Evolutionary conservation across 2,329 filamentous ascomycete species (phyloP), one percentile per base, ranked within the genome.

Genomic region (Colletotrichum sp.): DNA sequence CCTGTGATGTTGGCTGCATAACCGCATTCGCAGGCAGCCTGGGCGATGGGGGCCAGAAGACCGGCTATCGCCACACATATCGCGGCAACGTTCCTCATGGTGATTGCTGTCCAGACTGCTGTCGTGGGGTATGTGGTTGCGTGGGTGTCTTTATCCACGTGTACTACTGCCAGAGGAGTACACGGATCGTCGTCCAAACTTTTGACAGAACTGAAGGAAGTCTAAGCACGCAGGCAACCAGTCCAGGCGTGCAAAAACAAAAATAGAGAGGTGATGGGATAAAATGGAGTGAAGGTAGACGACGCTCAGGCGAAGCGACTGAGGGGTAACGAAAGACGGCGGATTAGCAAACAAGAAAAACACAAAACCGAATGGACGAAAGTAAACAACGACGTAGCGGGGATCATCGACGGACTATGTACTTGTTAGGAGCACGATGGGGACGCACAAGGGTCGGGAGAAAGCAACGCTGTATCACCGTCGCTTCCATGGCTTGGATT

Each of bases 11-110:
- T 87, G 61, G 93, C 84, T 5, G 89, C 89, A 83, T 95, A 96
- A 68, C 94, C 95, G 81, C 95, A 96, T 80, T 94, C 91, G 85
- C 95, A 96, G 77, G 89, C 87, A 7, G 75, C 71, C 12, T 15
- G 29, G 25, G 52, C 13, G 39, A 67, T 27, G 15, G 9, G 19
- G 13, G 71, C 76, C 57, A 79, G 69, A 30, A 72, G 64, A 15
- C 78, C 49, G 29, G 78, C 59, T 44, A 65, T 57, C 7, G 75
- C 52, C 15, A 81, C 39, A 11, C 34, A 59, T 15, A 8, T 68
- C 44, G 49, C 49, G 5, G 44, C 34, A 25, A 59, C 12, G 7
- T 22, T 52, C 29, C 59, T 65, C 73, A 76, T 76, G 13, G 22
- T 73, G 64, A 22, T 59, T 32, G 11, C 34, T 27, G 22, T n/a